Base-by-base conservation (phyloP, 495 filamentous ascomycete species). In the Haplographium delicatum region DNA sequence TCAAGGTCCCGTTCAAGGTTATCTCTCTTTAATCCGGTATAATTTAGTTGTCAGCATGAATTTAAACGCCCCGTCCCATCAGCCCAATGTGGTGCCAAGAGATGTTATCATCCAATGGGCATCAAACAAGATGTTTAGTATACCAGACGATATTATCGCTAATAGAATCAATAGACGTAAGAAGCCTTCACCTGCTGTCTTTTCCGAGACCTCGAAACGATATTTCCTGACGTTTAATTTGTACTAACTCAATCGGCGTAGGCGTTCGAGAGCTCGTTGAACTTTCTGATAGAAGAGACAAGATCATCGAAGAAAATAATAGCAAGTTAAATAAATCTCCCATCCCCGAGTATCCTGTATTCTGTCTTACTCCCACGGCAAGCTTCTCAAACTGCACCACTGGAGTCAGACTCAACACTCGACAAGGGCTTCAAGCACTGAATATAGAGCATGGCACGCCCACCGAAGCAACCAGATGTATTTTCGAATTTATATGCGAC, bases 31-130 rank as follows among this genome's bases (percentile, higher is more conserved):
- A n/a, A n/a, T n/a, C n/a, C n/a, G n/a, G n/a, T n/a, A n/a, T n/a
- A n/a, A n/a, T n/a, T n/a, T n/a, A n/a, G n/a, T n/a, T n/a, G n/a
- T n/a, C n/a, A n/a, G n/a, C 2, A 52, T 52, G 50, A 52, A 52
- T 25, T 23, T 35, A n/a, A 40, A 52, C n/a, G 50, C 50, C 22
- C 50, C 50, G 9, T 30, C 37, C 28, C 50, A 52, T 23, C 50
- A 45, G 19, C 42, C 41, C 3, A 15, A 10, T 8, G 33, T 46
- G 24, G 42, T 24, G 15, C 27, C 10, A 20, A 25, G 39, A 37
- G 31, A 20, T 1, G 16, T 22, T 25, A 15, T 51, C 13, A 51
- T 51, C 6, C 23, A n/a, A 2, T 52, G 22, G 15, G 42, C 42
- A 18, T 38, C n/a, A 10, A 24, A 38, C 0, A 46, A 52, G 24